phyloP scores from a whole-genome alignment of 352 stramenopile species.

The Saprolegnia diclina region DNA sequence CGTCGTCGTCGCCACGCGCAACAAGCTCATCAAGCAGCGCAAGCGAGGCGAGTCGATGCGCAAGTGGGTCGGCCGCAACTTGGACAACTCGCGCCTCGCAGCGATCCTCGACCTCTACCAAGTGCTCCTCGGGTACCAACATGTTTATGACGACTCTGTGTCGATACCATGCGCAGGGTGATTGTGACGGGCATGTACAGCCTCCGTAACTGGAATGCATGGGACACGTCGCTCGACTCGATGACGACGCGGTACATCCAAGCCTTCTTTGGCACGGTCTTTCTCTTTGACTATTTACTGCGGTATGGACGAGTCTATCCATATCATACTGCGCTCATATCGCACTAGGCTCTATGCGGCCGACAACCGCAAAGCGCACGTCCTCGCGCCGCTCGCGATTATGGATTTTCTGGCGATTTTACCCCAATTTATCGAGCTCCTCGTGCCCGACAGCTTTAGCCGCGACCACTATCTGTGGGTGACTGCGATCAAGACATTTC shows the following conservation, averaged over 20 bases:
- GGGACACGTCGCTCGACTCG: constrained; percentile 4
- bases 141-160: no score
- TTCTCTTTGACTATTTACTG: constrained; percentile 6
- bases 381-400: constrained; percentile 53
- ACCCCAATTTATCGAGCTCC: constrained; percentile 36
- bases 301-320: neutral
- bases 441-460: constrained; percentile 31
- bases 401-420: constrained; percentile 47
- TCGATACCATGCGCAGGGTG: no score
- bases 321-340: neutral
- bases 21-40: constrained; percentile 12
- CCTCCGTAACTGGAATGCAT: constrained; percentile 7
- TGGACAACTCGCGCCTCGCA: constrained; percentile 18
- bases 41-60: constrained; percentile 12
- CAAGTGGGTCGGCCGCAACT: constrained; percentile 22
- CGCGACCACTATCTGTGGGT: constrained; percentile 38
- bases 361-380: constrained; percentile 49
- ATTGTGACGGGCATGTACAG: constrained; percentile 17
- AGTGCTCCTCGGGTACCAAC: constrained; percentile 15
- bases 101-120: constrained; percentile 19
- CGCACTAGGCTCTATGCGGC: constrained; percentile 50
- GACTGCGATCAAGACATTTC: constrained; percentile 55
- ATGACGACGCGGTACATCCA: neutral
- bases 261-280: constrained; percentile 1
- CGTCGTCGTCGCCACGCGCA: neutral